Evolutionary conservation across 768 basidiomycete genomes (phyloP), one percentile per base, ranked within the genome.

Genomic region (Cantharellus anzutake): DNA sequence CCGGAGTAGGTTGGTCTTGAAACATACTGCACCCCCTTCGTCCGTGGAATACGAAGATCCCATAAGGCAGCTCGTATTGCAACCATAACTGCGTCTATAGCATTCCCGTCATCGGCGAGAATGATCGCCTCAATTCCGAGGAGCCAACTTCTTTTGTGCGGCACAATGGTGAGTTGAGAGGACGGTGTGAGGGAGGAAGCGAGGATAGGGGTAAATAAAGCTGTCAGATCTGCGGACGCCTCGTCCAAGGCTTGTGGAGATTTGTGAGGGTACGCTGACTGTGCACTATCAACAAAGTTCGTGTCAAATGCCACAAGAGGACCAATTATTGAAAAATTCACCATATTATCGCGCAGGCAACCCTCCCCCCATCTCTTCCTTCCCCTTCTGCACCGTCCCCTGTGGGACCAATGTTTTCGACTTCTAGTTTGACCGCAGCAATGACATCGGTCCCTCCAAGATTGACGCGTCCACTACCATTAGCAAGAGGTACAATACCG

Each of bases 31-130:
- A 91, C 77, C 2, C 73, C 73, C 42, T 80, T 74, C 55, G 89
- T 93, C 39, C 77, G 71, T 3, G 89, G 89, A 0, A 92, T 82
- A 59, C 79, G 82, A 14, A 86, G 82, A 60, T 88, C 85, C 78
- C 83, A 87, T 11, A 93, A 70, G 0, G 86, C 88, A 0, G 84
- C 82, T 11, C 84, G 78, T 1, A 82, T 80, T 0, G 84, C 85
- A 71, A 91, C 75, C 71, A 91, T 84, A 2, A 91, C 68, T 41
- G 81, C 83, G 63, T 93, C 89, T 60, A 80, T 75, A 34, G 84
- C 64, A 67, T 89, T 90, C 0, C 88, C 88, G 2, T 78, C 73
- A 62, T 90, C 85, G 2, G 81, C 73, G 38, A 88, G 75, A 38
- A 91, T 75, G 11, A 86, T 74, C n/a, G 82, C 71, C 64, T 91